phyloP scores from a whole-genome alignment of 1,284 basidiomycete genomes.

The Xerocomus amazonicus region DNA sequence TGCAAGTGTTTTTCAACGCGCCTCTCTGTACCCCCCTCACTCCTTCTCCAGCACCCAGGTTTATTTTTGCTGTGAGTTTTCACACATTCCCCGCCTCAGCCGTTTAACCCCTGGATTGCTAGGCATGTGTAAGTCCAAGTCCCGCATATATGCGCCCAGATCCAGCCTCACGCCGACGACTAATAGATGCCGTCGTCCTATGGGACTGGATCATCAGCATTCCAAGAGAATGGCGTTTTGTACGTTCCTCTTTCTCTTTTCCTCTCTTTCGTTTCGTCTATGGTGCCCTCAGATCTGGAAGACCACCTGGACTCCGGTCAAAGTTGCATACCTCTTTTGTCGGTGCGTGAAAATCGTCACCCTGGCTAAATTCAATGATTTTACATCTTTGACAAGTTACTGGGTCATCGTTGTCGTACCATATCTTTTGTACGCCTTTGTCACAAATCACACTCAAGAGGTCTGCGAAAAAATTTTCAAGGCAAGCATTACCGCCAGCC shows the following conservation, averaged over 20 bases:
- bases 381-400: slow-evolving; percentile 43
- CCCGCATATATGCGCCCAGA: slow-evolving; percentile 14
- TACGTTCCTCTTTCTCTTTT: slow-evolving; percentile 33
- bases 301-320: slow-evolving; percentile 76
- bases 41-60: slow-evolving; percentile 54
- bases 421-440: slow-evolving; percentile 69
- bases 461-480: slow-evolving; percentile 65
- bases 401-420: slow-evolving; percentile 76
- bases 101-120: slow-evolving; percentile 10
- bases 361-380: neutral
- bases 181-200: slow-evolving; percentile 67
- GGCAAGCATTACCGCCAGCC: slow-evolving; percentile 34
- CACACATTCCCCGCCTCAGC: neutral
- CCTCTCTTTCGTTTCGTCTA: slow-evolving; percentile 10
- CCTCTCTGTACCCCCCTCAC: slow-evolving; percentile 8
- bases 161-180: slow-evolving; percentile 15
- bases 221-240: slow-evolving; percentile 70
- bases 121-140: slow-evolving; percentile 68
- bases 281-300: slow-evolving; percentile 59
- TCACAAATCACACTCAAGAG: slow-evolving; percentile 56
- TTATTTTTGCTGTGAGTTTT: slow-evolving; percentile 75
- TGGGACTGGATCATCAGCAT: slow-evolving; percentile 81
- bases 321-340: slow-evolving; percentile 75
- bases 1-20: slow-evolving; percentile 35
- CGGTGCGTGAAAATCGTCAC: slow-evolving; percentile 42